Base-by-base conservation (phyloP, 345 rosid species). In the Nephelium lappaceum region DNA sequence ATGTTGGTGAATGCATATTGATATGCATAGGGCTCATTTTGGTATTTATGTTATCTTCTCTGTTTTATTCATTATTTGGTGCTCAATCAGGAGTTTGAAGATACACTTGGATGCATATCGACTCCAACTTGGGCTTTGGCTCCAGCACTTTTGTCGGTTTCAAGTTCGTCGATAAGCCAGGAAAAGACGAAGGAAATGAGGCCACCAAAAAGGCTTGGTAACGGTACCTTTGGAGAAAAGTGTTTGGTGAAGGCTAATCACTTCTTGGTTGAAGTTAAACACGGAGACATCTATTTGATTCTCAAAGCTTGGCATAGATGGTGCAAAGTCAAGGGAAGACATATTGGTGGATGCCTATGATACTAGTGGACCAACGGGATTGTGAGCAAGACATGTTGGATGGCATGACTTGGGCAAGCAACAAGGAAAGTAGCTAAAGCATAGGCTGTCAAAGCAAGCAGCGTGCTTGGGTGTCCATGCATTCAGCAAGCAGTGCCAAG, bases 1-100 rank as follows among this genome's bases (percentile, higher is more conserved):
- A 93, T 81, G 91, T 85, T 80, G 87, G 95, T 43, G 99, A 95
- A 89, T 95, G 99, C 85, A n/a, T n/a, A n/a, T n/a, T n/a, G n/a
- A n/a, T n/a, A n/a, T n/a, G n/a, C n/a, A n/a, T n/a, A n/a, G n/a
- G n/a, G n/a, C 61, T 76, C 10, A 36, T 63, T 68, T 72, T 65
- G 73, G 41, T 77, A 27, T 69, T 51, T 39, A 19, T 70, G 31
- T 77, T 71, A 14, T 42, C 60, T 14, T 74, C 25, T 71, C 71
- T n/a, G 53, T 31, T 58, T 63, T 51, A 53, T 43, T 61, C 61
- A 63, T 65, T 27, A 62, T 60, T 0, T 78, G 81, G 55, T 84
- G 41, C 61, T 79, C 49, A 41, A 76, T 69, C 27, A 96, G 99
- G 99, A 96, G 71, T 96, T 96, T 87, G 91, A 91, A 82, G 97